phyloP scores from a whole-genome alignment of 2,329 filamentous ascomycete species.

The Phoma herbarum region DNA sequence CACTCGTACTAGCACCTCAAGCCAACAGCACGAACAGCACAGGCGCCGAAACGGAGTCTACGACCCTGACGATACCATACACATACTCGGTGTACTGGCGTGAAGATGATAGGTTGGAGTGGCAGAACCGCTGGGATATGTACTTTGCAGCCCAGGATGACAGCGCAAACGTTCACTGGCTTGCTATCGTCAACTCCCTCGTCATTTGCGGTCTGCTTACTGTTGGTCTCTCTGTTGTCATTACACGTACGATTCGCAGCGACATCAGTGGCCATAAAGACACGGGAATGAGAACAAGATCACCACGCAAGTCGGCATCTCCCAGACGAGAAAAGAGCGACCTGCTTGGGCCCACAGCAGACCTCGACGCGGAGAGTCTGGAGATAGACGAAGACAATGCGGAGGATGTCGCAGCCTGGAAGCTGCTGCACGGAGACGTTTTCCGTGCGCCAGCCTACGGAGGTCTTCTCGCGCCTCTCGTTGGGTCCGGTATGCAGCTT shows the following conservation, averaged over 20 bases:
- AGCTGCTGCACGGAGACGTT: constrained; percentile 86
- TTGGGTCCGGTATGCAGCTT: constrained; percentile 87
- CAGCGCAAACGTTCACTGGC: constrained; percentile 82
- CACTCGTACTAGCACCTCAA: constrained; percentile 71
- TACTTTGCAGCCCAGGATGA: constrained; percentile 91
- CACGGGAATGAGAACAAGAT: constrained; percentile 45
- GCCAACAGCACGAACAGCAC: constrained; percentile 66
- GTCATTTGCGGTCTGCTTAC: constrained; percentile 83
- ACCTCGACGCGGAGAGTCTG: constrained; percentile 64
- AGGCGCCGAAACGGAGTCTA: constrained; percentile 65
- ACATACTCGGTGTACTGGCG: constrained; percentile 92
- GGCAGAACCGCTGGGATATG: constrained; percentile 85
- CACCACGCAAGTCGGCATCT: constrained; percentile 15
- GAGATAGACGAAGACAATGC: constrained; percentile 73
- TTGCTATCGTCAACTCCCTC: constrained; percentile 86
- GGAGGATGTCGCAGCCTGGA: constrained; percentile 88
- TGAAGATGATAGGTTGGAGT: constrained; percentile 81
- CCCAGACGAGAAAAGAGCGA: constrained; percentile 65
- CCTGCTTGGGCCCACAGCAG: constrained; percentile 68
- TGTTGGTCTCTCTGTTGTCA: constrained; percentile 80
- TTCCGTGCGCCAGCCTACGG: constrained; percentile 78
- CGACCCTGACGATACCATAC: constrained; percentile 78
- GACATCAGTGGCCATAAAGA: constrained; percentile 81
- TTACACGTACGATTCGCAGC: constrained; percentile 78
- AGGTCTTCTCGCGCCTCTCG: constrained; percentile 77